Evolutionary conservation across 2,329 filamentous ascomycete genomes (phyloP), one percentile per base, ranked within the genome.

Genomic region (Rachicladosporium sp.): DNA sequence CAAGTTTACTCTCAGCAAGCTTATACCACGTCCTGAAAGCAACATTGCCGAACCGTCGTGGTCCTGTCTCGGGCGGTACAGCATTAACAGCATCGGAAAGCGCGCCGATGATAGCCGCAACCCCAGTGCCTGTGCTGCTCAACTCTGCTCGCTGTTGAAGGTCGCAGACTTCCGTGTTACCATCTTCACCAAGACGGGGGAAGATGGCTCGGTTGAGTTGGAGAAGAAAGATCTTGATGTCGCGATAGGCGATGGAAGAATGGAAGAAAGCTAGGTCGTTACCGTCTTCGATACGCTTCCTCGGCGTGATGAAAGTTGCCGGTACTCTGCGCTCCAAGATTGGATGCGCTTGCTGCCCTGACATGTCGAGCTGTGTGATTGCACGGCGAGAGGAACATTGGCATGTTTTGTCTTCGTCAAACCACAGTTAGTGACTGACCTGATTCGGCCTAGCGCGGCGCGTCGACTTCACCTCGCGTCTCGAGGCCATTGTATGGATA

Each of bases 151-250:
- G 36, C 41, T 39, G 59, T 27, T 27, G 23, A 52, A 48, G 38
- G 6, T 30, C 41, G 31, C 43, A 45, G 1, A 35, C 10, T 9
- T 45, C 29, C 7, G 43, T 31, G 10, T 61, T 52, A 12, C 59
- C 58, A 30, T 61, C 56, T 2, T 55, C 43, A 2, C 56, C 50
- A 48, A 71, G 78, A 12, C 76, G 68, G 1, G 89, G 88, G 49
- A 89, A 83, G 64, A 96, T 76, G 8, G 88, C 74, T 42, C 80
- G 77, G 60, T 94, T 96, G 36, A 98, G 77, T 63, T 96, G 91
- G 48, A 93, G 70, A 35, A 96, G 67, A 59, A 94, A 96, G 35
- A 76, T 73, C 60, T 85, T 82, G 39, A 98, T 83, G 56, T 95
- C 86, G 43, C 77, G 73, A 63, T 96, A 95, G 33, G 86, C 91